Evolutionary conservation across 805 yeast genomes (phyloP).

Genomic region (Metschnikowia colocasiae): DNA sequence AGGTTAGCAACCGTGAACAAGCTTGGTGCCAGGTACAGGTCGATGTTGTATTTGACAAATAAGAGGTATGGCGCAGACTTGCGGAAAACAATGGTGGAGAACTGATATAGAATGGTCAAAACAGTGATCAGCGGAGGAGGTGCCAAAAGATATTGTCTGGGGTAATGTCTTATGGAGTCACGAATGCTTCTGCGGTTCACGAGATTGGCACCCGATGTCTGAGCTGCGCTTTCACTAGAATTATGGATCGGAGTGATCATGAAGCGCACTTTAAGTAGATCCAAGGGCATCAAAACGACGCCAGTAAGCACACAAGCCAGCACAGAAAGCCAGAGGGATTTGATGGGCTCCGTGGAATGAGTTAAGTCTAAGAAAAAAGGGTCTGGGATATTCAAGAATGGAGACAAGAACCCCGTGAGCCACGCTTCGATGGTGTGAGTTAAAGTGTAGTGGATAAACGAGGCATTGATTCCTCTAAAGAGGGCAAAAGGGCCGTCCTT

Average conservation of each 20-base stretch:
- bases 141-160: constrained; percentile 48
- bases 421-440: constrained; percentile 81
- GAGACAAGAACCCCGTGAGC: constrained; percentile 85
- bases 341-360: constrained; percentile 72
- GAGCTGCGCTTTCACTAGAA: constrained; percentile 10
- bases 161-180: constrained; percentile 58
- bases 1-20: constrained; percentile 58
- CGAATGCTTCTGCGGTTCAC: constrained; percentile 62
- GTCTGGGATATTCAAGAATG: constrained; percentile 78
- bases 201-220: not conserved
- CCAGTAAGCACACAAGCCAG: constrained; percentile 72
- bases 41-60: constrained; percentile 59
- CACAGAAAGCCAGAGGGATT: constrained; percentile 64
- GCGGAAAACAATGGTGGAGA: constrained; percentile 57
- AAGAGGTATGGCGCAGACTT: constrained; percentile 64
- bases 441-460: constrained; percentile 73
- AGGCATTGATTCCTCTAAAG: constrained; percentile 72
- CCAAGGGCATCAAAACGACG: constrained; percentile 72
- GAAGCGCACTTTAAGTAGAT: constrained; percentile 72
- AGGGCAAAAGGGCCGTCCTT: constrained; percentile 70
- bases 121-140: constrained; percentile 47
- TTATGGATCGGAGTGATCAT: constrained; percentile 62
- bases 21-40: constrained; percentile 59
- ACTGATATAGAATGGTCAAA: constrained; percentile 57
- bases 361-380: constrained; percentile 80